A percentile compares a stretch with the other conserved stretches of the same genome.
phyloP scores from a whole-genome alignment of 164 flowering plant species.

The Hamamelis virginiana region DNA sequence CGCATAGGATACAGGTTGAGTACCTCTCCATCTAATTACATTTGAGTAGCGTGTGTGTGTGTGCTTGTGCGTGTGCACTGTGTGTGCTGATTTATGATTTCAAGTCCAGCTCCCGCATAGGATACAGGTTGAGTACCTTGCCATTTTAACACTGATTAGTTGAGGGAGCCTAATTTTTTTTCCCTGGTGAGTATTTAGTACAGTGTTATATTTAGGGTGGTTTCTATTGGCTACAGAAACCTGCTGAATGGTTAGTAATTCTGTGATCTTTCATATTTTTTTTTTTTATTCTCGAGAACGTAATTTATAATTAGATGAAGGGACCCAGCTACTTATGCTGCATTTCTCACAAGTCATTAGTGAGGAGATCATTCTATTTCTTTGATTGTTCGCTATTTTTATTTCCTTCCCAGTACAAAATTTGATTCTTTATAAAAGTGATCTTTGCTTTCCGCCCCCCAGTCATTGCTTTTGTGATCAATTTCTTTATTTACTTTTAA shows the following conservation, averaged over 20 bases:
- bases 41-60: constrained; percentile 6
- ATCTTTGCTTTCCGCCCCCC: neutral
- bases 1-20: constrained; percentile 86
- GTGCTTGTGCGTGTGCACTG: too few relatives aligned
- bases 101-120: constrained; percentile 83
- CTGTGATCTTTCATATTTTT: neutral
- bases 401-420: too few relatives aligned
- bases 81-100: constrained; percentile 97
- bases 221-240: neutral
- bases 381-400: neutral
- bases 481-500: neutral
- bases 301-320: neutral
- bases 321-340: neutral
- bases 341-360: neutral
- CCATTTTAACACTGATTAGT: too few relatives aligned
- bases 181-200: neutral
- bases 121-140: constrained; percentile 69
- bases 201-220: neutral
- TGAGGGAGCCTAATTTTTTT: neutral
- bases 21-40: neutral
- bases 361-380: neutral
- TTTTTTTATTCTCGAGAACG: too few relatives aligned
- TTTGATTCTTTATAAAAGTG: neutral
- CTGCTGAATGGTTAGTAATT: neutral
- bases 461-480: neutral